Evolutionary conservation across 2,329 filamentous ascomycete genomes (phyloP).

Genomic region (Esteya vermicola): DNA sequence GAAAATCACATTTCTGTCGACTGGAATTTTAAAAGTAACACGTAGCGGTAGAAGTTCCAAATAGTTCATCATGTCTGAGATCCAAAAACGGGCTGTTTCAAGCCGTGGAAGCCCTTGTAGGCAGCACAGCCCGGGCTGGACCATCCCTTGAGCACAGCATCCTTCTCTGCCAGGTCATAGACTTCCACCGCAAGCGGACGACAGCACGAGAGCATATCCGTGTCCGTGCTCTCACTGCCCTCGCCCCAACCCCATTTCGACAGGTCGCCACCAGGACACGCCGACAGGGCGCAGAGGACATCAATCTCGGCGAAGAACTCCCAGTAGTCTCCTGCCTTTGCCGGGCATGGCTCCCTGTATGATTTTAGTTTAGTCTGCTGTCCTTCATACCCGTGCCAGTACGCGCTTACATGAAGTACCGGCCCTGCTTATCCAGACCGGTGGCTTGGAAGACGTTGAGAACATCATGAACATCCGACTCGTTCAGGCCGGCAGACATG

Average conservation of each 20-base stretch:
- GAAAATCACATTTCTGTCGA: no score
- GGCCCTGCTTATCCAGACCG: conserved; percentile 54
- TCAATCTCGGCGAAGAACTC: conserved; percentile 75
- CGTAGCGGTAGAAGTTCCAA: no score
- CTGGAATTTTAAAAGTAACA: no score
- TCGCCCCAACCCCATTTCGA: conserved; percentile 70
- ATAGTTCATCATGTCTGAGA: no score
- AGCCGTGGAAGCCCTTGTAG: conserved; percentile 4
- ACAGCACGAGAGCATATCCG: conserved; percentile 56
- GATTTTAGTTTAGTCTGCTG: not conserved
- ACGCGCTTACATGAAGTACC: conserved; percentile 67
- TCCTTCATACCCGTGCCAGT: no score
- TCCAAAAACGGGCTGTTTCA: not conserved
- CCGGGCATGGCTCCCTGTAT: conserved; percentile 30
- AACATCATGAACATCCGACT: conserved; percentile 71
- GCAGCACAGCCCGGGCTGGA: not conserved
- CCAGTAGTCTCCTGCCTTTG: conserved; percentile 41
- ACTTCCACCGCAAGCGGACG: conserved; percentile 64
- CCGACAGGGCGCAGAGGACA: conserved; percentile 37
- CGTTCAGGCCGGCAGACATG: conserved; percentile 50
- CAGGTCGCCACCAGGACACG: conserved; percentile 70
- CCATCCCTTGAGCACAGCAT: conserved; percentile 1
- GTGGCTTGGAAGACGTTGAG: conserved; percentile 81
- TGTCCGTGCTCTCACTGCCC: conserved; percentile 32
- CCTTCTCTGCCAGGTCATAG: conserved; percentile 18